These are phyloP conservation scores for Yarrowia divulgata DNA, from an alignment of 805 yeast genomes.

Conservation along the genomic window DNA sequence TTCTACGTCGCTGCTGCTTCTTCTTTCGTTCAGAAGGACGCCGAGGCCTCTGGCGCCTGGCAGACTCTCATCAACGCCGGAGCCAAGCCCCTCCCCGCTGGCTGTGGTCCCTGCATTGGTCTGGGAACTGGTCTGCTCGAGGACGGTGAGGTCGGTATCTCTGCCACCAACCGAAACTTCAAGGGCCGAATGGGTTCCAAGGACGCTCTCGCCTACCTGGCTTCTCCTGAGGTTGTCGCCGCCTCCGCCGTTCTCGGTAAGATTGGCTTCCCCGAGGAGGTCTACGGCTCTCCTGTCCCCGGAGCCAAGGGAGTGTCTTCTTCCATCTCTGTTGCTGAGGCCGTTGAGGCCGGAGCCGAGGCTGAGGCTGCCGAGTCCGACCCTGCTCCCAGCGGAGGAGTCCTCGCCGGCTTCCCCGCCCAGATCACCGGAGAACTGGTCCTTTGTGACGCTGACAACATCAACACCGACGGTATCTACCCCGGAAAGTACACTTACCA, in stretches of 20 bases:
- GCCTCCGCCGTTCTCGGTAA: constrained; percentile 96
- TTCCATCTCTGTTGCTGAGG: constrained; percentile 49
- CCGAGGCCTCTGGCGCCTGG: constrained; percentile 94
- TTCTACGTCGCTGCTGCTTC: constrained; percentile 98
- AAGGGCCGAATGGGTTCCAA: constrained; percentile 99
- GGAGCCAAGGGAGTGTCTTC: constrained; percentile 56
- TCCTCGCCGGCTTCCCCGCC: constrained; percentile 90
- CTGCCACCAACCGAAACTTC: constrained; percentile 98
- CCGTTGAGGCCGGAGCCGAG: constrained; percentile 51
- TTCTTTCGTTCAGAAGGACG: constrained; percentile 88
- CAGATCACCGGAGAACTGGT: constrained; percentile 89
- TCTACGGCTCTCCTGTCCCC: constrained; percentile 64
- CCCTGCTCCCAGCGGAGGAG: constrained; percentile 63
- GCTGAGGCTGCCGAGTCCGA: constrained; percentile 49
- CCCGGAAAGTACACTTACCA: constrained; percentile 99
- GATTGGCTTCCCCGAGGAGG: constrained; percentile 91
- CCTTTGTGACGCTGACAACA: constrained; percentile 89
- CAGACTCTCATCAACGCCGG: constrained; percentile 88
- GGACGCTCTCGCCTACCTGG: constrained; percentile 94
- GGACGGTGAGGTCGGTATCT: constrained; percentile 97
- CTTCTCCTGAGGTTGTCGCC: constrained; percentile 98
- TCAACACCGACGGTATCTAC: constrained; percentile 97
- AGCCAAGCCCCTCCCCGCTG: constrained; percentile 93
- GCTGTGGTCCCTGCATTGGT: constrained; percentile 99
- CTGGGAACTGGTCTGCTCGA: constrained; percentile 91